Conservation (phyloP, 2,329 filamentous ascomycete species). For the Thielaviopsis euricoi region DNA sequence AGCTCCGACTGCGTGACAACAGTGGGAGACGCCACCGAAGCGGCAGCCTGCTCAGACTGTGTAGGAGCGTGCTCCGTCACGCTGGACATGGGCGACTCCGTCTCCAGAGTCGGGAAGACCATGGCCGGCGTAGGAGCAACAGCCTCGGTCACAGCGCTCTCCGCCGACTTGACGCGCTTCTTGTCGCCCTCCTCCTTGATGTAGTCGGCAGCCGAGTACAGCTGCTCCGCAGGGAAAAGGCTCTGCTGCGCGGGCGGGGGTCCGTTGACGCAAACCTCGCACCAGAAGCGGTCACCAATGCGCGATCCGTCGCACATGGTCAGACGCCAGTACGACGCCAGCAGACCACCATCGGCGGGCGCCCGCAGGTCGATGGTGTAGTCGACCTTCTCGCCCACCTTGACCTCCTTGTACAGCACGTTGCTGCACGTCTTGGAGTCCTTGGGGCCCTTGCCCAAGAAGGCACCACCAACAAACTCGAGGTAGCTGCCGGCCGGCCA, state of each 20-base stretch:
- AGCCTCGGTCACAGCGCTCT: slow-evolving; percentile 7
- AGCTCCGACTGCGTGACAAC: slow-evolving; percentile 16
- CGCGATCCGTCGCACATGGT: slow-evolving; percentile 64
- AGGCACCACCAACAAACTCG: slow-evolving; percentile 83
- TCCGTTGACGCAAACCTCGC: slow-evolving; percentile 59
- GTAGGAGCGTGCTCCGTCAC: not conserved
- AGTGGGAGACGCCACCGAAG: not conserved
- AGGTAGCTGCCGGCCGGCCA: slow-evolving; percentile 89
- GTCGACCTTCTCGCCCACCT: slow-evolving; percentile 55
- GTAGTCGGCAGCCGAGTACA: not conserved
- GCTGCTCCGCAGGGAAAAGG: not conserved
- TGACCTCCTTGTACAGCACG: slow-evolving; percentile 49
- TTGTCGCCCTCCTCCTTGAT: slow-evolving; percentile 18
- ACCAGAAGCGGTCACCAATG: slow-evolving; percentile 92
- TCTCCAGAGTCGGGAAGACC: slow-evolving; percentile 21
- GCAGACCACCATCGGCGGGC: slow-evolving; percentile 56
- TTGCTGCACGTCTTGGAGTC: not conserved
- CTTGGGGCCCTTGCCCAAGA: slow-evolving; percentile 72
- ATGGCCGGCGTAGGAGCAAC: slow-evolving; percentile 33
- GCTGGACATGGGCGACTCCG: slow-evolving; percentile 2
- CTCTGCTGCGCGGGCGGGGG: slow-evolving; percentile 14
- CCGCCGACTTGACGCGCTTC: not conserved
- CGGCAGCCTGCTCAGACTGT: slow-evolving; percentile 15
- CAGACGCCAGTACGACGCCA: slow-evolving; percentile 93
- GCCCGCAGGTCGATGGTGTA: slow-evolving; percentile 81